Base-by-base conservation (phyloP, 805 yeast species). In the Starmerella gropengiesseri region DNA sequence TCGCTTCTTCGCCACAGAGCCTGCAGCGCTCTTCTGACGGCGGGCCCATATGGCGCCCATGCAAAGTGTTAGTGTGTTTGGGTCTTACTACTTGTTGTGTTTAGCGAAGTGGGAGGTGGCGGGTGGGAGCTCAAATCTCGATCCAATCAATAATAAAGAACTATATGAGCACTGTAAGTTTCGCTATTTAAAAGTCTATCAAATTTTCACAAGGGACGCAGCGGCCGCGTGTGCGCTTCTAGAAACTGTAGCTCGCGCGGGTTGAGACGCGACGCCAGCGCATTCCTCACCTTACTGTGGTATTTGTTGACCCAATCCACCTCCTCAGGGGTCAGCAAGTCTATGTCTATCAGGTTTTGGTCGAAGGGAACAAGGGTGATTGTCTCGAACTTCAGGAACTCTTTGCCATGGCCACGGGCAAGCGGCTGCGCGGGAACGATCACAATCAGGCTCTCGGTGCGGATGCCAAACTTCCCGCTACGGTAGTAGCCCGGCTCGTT, bases 401-500 rank as follows among this genome's bases (percentile, higher is more conserved):
- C 61, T 51, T 66, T 68, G 37, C 75, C 82, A 8, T 28, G 21
- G 41, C 75, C 77, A 60, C 69, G 16, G 27, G 32, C 26, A 25
- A 34, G 21, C 48, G 67, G 66, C 4, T 65, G 61, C 18, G 63
- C 63, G 22, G 60, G 65, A 45, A 64, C 64, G 16, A 78, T 75
- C 37, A 78, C 68, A 33, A 91, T 60, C 52, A 86, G 87, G 58
- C 85, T 81, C 62, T 91, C 98, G 43, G 91, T 75, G 51, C 98
- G 71, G 47, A 89, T 73, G 9, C 98, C 98, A 60, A 73, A 86
- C 47, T 78, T 76, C n/a, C 87, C 89, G 53, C 84, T 94, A 49
- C 79, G 75, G 60, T 91, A 91, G 60, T 68, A 89, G 0, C 98
- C 98, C 0, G 98, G 98, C 61, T 91, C 98, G 62, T 87, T 87